Evolutionary conservation across 2,329 filamentous ascomycete genomes (phyloP).

Genomic region (Calonectria ilicicola): DNA sequence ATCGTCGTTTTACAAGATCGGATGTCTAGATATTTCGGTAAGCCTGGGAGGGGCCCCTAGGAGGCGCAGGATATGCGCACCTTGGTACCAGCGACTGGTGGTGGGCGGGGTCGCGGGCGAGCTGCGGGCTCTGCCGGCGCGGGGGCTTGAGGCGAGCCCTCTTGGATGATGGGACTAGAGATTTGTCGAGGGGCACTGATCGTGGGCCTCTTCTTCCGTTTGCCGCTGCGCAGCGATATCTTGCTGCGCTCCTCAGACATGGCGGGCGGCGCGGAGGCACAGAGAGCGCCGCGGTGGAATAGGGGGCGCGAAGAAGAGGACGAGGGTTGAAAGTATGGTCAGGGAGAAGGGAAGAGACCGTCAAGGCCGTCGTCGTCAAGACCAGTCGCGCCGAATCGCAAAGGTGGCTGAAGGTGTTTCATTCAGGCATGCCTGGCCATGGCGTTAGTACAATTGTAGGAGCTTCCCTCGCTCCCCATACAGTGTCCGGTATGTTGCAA

Average conservation of each 20-base stretch:
- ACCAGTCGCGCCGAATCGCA: conserved; percentile 1
- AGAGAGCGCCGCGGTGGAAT: conserved; percentile 1
- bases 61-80: conserved; percentile 48
- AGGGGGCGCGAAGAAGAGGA: background rate
- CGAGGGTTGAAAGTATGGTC: background rate
- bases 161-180: conserved; percentile 68
- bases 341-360: conserved; percentile 5
- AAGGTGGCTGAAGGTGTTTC: conserved; percentile 22
- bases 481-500: conserved; percentile 32
- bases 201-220: conserved; percentile 70
- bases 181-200: conserved; percentile 75
- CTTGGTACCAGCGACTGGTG: conserved; percentile 67
- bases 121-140: conserved; percentile 43
- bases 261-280: conserved; percentile 28
- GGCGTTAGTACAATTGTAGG: conserved; percentile 17
- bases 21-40: conserved; percentile 62
- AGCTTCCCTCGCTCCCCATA: conserved; percentile 26
- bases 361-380: conserved; percentile 14
- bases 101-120: conserved; percentile 59
- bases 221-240: conserved; percentile 73
- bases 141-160: conserved; percentile 51
- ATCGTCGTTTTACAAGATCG: conserved; percentile 93
- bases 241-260: conserved; percentile 74
- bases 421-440: conserved; percentile 26
- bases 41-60: conserved; percentile 25